phyloP scores from a whole-genome alignment of 2,329 filamentous ascomycete genomes.

The Epichloe sp. region DNA sequence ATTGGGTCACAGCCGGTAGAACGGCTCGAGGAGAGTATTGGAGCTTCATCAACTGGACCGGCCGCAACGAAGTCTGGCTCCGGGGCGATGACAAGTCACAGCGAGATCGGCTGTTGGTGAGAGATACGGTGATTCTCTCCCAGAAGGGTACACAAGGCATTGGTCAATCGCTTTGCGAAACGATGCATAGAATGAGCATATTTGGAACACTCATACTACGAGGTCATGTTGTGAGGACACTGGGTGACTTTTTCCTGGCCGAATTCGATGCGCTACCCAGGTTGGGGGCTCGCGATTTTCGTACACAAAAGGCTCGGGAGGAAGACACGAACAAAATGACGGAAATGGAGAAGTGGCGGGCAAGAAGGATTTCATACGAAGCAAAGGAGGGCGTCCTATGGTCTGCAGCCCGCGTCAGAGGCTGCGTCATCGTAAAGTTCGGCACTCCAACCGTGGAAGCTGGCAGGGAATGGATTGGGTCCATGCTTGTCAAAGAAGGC shows the following conservation, averaged over 20 bases:
- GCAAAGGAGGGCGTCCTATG: conserved; percentile 52
- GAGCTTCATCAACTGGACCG: conserved; percentile 67
- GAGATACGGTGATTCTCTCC: conserved; percentile 71
- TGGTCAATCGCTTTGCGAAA: conserved; percentile 33
- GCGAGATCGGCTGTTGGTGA: conserved; percentile 54
- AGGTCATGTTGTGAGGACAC: conserved; percentile 51
- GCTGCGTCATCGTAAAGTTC: conserved; percentile 86
- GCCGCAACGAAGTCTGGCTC: conserved; percentile 78
- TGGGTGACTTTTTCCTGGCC: conserved; percentile 62
- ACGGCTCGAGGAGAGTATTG: conserved; percentile 78
- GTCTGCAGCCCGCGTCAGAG: conserved; percentile 68
- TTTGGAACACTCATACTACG: conserved; percentile 77
- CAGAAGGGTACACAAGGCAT: conserved; percentile 29
- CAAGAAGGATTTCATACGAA: conserved; percentile 44
- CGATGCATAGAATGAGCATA: conserved; percentile 64
- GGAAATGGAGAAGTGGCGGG: conserved; percentile 39
- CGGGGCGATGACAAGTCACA: conserved; percentile 17
- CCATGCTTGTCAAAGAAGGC: conserved; percentile 62
- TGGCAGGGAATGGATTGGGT: conserved; percentile 65
- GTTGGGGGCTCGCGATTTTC: conserved; percentile 71
- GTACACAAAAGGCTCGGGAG: conserved; percentile 35
- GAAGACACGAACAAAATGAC: conserved; percentile 23
- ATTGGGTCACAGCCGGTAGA: conserved; percentile 90
- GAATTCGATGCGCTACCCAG: conserved; percentile 70
- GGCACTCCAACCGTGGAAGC: conserved; percentile 71